phyloP scores from a whole-genome alignment of 306 rosid species.

The Cucurbita pepo region DNA sequence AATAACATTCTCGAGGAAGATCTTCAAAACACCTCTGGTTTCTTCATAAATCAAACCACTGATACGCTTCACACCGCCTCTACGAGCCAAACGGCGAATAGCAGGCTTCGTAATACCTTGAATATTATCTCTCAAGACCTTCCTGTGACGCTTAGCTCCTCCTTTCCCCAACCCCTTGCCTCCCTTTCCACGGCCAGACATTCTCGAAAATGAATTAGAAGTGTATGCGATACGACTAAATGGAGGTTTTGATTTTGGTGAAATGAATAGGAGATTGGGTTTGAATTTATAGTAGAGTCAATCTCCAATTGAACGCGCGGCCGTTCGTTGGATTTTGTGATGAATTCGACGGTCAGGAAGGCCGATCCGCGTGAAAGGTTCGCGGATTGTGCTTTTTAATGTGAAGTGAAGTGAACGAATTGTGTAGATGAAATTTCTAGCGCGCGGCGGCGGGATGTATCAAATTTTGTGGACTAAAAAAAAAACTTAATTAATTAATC shows the following conservation, averaged over 20 bases:
- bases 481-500: too few species aligned
- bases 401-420: neutral
- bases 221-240: neutral
- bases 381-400: slow-evolving; percentile 1
- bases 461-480: neutral
- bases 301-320: neutral
- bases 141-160: neutral
- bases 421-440: neutral
- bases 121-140: neutral
- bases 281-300: neutral
- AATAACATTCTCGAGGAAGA: neutral
- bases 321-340: neutral
- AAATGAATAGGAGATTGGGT: fast-evolving
- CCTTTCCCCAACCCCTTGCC: neutral
- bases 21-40: neutral
- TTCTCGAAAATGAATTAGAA: neutral
- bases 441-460: neutral
- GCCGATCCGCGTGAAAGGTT: neutral
- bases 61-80: neutral
- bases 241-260: neutral
- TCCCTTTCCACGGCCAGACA: neutral
- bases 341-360: neutral
- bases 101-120: neutral
- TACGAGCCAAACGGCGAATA: neutral
- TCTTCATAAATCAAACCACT: neutral